Conservation (phyloP, 2,329 filamentous ascomycete species). For the Aspergillus quadricinctus region DNA sequence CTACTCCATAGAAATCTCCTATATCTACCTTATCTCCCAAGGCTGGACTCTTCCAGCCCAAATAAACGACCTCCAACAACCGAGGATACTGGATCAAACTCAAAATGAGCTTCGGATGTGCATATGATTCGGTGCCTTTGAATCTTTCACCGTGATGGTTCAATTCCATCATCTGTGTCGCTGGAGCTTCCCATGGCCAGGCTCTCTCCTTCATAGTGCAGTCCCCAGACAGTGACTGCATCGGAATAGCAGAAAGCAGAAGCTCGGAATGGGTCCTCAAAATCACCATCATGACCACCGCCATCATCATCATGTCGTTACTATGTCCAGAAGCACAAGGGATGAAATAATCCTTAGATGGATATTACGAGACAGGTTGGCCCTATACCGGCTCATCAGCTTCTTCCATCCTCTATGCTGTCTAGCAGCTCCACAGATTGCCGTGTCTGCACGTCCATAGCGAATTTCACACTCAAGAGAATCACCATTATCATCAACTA, state of each 20-base stretch:
- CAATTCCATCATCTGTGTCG: background rate
- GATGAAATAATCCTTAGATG: background rate
- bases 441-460: too few relatives aligned
- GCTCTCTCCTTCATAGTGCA: background rate
- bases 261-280: background rate
- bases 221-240: background rate
- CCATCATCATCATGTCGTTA: constrained; percentile 2
- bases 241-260: background rate
- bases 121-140: background rate
- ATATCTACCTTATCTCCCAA: background rate
- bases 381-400: too few relatives aligned
- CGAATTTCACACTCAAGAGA: background rate
- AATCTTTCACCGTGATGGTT: background rate
- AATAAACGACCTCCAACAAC: background rate
- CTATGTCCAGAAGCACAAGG: background rate
- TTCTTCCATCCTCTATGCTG: background rate
- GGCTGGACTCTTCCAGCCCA: background rate
- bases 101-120: background rate
- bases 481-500: background rate
- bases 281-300: background rate
- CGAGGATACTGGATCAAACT: background rate
- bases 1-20: background rate
- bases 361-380: background rate
- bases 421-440: too few relatives aligned
- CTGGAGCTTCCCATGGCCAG: background rate